Percentiles rank a stretch among this genome's conserved stretches.
These are phyloP conservation scores for Globisporangium emineosum DNA, from an alignment of 352 stramenopile species.

Conservation along the genomic window DNA sequence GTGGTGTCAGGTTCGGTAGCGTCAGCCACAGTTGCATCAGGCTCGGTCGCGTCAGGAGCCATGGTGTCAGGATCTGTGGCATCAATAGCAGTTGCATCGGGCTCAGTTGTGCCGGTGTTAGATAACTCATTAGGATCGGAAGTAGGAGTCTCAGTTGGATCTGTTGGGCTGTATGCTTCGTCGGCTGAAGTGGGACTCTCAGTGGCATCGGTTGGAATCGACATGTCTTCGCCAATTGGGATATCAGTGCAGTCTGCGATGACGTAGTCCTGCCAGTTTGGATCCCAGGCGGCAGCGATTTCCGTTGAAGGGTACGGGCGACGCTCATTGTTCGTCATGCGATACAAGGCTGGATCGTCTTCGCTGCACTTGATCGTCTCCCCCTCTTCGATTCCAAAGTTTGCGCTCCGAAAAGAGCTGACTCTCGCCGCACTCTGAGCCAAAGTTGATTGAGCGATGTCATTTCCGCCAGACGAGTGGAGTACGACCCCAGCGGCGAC, in stretches of 20 bases:
- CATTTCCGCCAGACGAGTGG: neutral
- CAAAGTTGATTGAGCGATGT: neutral
- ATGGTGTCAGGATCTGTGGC: neutral
- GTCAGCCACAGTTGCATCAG: neutral
- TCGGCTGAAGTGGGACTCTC: neutral
- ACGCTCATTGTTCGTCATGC: constrained; percentile 8
- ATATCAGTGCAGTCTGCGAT: constrained; percentile 14
- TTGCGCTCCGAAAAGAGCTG: constrained; percentile 9
- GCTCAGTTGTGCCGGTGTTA: neutral
- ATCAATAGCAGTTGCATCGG: neutral
- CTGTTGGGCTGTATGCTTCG: neutral
- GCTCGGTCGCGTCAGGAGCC: neutral
- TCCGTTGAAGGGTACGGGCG: constrained; percentile 7
- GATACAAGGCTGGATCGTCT: constrained; percentile 9
- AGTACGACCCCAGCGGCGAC: constrained; percentile 16
- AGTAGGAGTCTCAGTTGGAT: constrained; percentile 1
- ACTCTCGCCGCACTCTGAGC: constrained; percentile 2
- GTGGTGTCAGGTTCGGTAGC: neutral
- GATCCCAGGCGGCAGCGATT: constrained; percentile 10
- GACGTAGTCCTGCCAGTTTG: constrained; percentile 3
- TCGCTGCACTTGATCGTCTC: constrained; percentile 14
- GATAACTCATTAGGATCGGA: neutral
- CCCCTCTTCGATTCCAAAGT: constrained; percentile 12
- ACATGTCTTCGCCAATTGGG: constrained; percentile 8
- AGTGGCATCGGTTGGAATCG: constrained; percentile 1